Evolutionary conservation across 1,284 basidiomycete species (phyloP), one percentile per base, ranked within the genome.

Genomic region (Rhizoctonia solani): DNA sequence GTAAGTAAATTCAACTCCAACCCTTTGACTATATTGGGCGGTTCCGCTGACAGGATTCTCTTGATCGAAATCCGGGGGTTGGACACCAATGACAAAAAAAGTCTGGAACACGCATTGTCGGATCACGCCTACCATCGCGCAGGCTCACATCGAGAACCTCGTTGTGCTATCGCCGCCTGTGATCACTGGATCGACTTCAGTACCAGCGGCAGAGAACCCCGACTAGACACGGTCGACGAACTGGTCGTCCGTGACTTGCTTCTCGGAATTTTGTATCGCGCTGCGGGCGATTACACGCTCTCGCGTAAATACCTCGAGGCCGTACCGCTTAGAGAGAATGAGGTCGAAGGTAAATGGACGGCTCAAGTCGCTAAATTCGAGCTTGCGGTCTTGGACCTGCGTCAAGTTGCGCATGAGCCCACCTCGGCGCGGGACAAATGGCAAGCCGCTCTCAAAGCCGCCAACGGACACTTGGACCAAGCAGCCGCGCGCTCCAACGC

Each of bases 191-290:
- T 70, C 66, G 59, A 66, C 54, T 3, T 55, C 39, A 30, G 34
- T 32, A 21, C 25, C 21, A 34, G 46, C n/a, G 30, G 32, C 34
- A 50, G 58, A 61, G 50, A 32, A 14, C 55, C 23, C 32, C 39
- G 69, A 73, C 69, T 73, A 25, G 70, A 72, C 46, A 59, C 70
- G 13, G 49, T 55, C 14, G 70, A 72, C 34, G 71, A 72, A 47
- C 50, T 69, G 4, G 46, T 50, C n/a, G 37, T 65, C 49, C 68
- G 70, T 9, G 30, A 68, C 37, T 61, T 72, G 21, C 50, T 72
- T 3, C 55, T 72, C 3, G 71, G 71, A 4, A 66, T 72, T 3
- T 50, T 69, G n/a, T 68, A 72, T 53, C 68, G 71, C n/a, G 68
- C 56, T 21, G 56, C 58, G 6, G 68, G 67, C 11, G 58, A 69